Percentiles rank a stretch among this genome's conserved stretches.
Evolutionary conservation across 129 eudicot species (phyloP).

Genomic region (Escallonia herrerae): DNA sequence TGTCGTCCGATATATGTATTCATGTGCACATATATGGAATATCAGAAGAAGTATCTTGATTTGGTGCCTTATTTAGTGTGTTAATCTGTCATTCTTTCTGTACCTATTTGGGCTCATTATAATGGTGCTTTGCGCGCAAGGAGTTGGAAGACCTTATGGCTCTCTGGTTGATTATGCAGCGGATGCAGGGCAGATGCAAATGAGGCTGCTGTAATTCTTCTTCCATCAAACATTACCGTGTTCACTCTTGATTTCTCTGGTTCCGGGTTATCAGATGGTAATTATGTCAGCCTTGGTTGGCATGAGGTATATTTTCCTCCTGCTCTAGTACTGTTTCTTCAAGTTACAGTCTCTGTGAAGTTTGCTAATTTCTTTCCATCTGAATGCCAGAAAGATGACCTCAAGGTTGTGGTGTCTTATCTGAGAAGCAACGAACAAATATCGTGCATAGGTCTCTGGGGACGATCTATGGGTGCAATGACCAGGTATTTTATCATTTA

Average conservation of each 20-base stretch:
- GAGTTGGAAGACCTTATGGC: slow-evolving; percentile 13
- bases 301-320: slow-evolving; percentile 53
- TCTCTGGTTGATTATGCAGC: slow-evolving; percentile 35
- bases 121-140: not conserved
- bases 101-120: not conserved
- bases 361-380: slow-evolving; percentile 7
- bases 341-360: slow-evolving; percentile 7
- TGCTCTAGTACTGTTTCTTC: not conserved
- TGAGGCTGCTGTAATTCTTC: slow-evolving; percentile 86
- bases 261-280: slow-evolving; percentile 94
- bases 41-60: no score
- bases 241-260: slow-evolving; percentile 96
- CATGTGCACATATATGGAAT: no score
- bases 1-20: not conserved
- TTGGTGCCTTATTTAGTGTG: not conserved
- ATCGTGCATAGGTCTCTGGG: slow-evolving; percentile 94
- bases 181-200: slow-evolving; percentile 97
- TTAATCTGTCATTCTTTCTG: not conserved
- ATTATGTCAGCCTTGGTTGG: slow-evolving; percentile 93
- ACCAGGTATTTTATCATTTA: slow-evolving; percentile 46
- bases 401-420: slow-evolving; percentile 79
- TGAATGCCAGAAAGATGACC: slow-evolving; percentile 75
- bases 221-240: slow-evolving; percentile 82
- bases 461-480: slow-evolving; percentile 99
- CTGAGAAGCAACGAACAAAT: slow-evolving; percentile 58